Conservation (phyloP, 495 filamentous ascomycete genomes). For the Lepraria neglecta region DNA sequence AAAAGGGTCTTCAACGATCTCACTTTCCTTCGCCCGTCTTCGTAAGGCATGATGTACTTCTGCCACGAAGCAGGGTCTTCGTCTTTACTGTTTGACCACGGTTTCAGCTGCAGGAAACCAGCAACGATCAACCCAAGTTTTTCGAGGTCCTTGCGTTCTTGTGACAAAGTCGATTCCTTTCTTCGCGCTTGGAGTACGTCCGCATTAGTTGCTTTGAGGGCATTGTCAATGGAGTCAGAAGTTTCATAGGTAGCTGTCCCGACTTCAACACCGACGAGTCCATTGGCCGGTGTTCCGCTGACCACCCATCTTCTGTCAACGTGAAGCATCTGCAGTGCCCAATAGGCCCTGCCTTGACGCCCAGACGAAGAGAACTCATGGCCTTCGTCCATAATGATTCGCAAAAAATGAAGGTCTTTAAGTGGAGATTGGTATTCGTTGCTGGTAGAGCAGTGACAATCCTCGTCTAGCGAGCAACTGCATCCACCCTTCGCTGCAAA, state of each 20-base stretch:
- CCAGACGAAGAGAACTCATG: conserved; percentile 64
- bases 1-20: conserved; percentile 64
- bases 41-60: conserved; percentile 64
- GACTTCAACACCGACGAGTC: conserved; percentile 68
- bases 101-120: conserved; percentile 66
- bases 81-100: conserved; percentile 58
- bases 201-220: conserved; percentile 28
- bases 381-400: conserved; percentile 88
- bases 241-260: conserved; percentile 49
- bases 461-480: conserved; percentile 33
- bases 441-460: conserved; percentile 33
- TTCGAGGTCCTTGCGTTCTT: conserved; percentile 66
- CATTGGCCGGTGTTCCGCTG: conserved; percentile 80
- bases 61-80: conserved; percentile 59
- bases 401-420: conserved; percentile 68
- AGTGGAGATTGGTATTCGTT: conserved; percentile 54
- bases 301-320: conserved; percentile 81
- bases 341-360: conserved; percentile 56
- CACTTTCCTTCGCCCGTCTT: conserved; percentile 48
- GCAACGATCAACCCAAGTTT: conserved; percentile 63
- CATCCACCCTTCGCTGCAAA: conserved; percentile 20
- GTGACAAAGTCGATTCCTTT: conserved; percentile 36
- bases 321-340: conserved; percentile 59
- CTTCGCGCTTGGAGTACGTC: conserved; percentile 31
- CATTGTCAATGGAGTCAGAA: conserved; percentile 17